Base-by-base conservation (phyloP, 768 basidiomycete genomes). In the Rhodotorula toruloides region DNA sequence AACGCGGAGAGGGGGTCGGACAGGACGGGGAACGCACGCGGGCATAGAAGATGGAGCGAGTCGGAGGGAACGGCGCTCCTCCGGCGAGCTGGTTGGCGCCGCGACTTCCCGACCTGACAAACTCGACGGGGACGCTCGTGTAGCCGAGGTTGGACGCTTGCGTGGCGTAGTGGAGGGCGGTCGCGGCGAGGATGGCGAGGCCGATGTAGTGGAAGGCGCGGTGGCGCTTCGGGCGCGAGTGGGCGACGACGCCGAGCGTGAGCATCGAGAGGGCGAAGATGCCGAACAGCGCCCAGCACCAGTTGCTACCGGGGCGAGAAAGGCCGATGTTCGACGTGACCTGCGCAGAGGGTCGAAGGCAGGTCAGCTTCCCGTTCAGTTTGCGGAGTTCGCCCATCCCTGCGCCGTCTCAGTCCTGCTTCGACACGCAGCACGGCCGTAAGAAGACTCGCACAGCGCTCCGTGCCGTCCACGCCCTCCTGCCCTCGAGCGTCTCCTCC, bases 131-230 rank as follows among this genome's bases (percentile, higher is more conserved):
- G 16, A 67, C 49, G 21, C 50, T 50, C 22, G 52, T 47, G 34
- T 36, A 47, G 7, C 43, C 60, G 55, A 62, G 54, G 52, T 67
- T 58, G 34, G 40, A 9, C 2, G 66, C 66, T 31, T 58, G 34
- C 11, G 27, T 25, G 27, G 39, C 62, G 57, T 62, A 63, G 8
- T 31, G n/a, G 13, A 63, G n/a, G n/a, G 42, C 31, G 19, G 56
- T 61, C 3, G 47, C 58, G 56, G 54, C 34, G 44, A 53, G 43
- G 29, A 63, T n/a, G 25, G 56, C 66, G 29, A 58, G 14, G 25
- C 29, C 66, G 49, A 63, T 21, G 34, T 58, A 53, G 61, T 67
- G 66, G 52, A 54, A 63, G 2, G 66, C 56, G 31, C 66, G 42
- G 16, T 43, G 22, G 7, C 44, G 50, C 10, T 27, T 7, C 0